Conservation (phyloP, 108 stramenopile genomes). For the Nitzschia palea region DNA sequence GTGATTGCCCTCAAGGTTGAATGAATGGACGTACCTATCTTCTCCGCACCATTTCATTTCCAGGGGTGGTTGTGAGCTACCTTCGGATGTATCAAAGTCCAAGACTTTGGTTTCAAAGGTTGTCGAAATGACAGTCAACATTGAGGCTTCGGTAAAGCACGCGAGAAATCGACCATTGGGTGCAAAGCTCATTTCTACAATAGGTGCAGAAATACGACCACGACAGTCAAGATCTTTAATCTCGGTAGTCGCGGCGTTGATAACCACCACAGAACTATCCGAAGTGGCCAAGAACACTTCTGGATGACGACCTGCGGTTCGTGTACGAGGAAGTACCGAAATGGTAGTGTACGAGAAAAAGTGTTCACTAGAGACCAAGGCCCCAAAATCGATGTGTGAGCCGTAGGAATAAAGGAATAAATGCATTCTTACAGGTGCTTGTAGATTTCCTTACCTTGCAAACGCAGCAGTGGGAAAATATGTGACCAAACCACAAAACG, state of each 20-base stretch:
- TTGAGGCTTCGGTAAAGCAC: conserved; percentile 84
- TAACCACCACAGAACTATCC: conserved; percentile 77
- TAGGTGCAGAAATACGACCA: conserved; percentile 67
- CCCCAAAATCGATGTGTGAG: too few species aligned
- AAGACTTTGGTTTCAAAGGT: conserved; percentile 91
- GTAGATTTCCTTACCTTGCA: conserved; percentile 34
- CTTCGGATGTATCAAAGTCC: conserved; percentile 88
- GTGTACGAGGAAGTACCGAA: conserved; percentile 66
- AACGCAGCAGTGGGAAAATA: conserved; percentile 62
- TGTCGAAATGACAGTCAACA: conserved; percentile 90
- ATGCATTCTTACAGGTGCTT: too few species aligned
- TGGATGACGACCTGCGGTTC: conserved; percentile 66
- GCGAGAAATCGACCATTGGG: conserved; percentile 96
- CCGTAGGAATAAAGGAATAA: too few species aligned
- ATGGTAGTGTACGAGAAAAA: conserved; percentile 56
- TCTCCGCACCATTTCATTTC: conserved; percentile 95
- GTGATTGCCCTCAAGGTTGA: too few species aligned
- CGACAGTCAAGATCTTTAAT: conserved; percentile 82
- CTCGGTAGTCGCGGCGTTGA: conserved; percentile 56
- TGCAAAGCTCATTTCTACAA: conserved; percentile 86
- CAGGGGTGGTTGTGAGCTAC: conserved; percentile 62
- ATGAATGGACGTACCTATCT: conserved; percentile 51
- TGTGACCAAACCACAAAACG: conserved; percentile 70
- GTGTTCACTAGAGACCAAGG: conserved; percentile 23
- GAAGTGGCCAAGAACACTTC: conserved; percentile 82